These are phyloP conservation scores for Xylaria bambusicola DNA, from an alignment of 495 filamentous ascomycete genomes.

Conservation along the genomic window DNA sequence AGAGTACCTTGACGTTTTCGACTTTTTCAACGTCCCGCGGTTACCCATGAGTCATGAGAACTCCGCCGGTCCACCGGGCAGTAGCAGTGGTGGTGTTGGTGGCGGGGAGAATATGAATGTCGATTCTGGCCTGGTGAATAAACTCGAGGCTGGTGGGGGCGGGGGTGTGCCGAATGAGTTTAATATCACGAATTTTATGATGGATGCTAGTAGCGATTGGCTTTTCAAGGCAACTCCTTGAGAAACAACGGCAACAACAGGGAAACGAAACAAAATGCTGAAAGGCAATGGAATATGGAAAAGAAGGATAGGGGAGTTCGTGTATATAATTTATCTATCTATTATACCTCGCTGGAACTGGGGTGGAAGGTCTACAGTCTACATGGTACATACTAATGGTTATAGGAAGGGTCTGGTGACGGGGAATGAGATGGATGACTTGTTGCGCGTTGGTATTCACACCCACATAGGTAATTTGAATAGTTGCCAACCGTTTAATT, in stretches of 20 bases:
- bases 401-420: too few relatives aligned
- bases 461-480: too few relatives aligned
- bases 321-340: background rate
- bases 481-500: too few relatives aligned
- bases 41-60: constrained; percentile 55
- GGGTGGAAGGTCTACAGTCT: too few relatives aligned
- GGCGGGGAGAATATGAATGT: constrained; percentile 25
- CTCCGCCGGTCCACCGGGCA: constrained; percentile 25
- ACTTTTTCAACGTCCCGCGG: constrained; percentile 87
- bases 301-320: too few relatives aligned
- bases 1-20: constrained; percentile 90
- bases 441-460: too few relatives aligned
- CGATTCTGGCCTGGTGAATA: constrained; percentile 16
- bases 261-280: too few relatives aligned
- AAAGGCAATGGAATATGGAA: background rate
- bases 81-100: too few relatives aligned
- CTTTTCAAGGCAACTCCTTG: constrained; percentile 47
- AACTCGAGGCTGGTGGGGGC: constrained; percentile 10
- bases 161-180: constrained; percentile 50
- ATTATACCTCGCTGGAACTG: too few relatives aligned
- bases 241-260: too few relatives aligned
- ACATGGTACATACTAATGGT: too few relatives aligned
- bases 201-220: constrained; percentile 66
- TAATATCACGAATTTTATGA: constrained; percentile 68
- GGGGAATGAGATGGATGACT: too few relatives aligned